Evolutionary conservation across 1,284 basidiomycete genomes (phyloP), one percentile per base, ranked within the genome.

Genomic region (Ustilago curta): DNA sequence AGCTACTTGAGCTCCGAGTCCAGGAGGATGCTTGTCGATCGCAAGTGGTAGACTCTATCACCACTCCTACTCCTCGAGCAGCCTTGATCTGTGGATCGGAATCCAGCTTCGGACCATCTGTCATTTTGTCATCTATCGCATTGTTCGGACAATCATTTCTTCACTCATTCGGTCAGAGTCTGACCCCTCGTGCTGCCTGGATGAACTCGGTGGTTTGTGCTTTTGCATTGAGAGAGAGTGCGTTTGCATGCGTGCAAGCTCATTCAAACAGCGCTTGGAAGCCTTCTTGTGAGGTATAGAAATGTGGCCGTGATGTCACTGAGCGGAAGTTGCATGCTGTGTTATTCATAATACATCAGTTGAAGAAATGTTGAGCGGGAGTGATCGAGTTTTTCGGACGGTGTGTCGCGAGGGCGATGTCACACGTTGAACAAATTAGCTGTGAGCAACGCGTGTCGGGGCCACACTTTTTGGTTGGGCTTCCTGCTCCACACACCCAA

Each of bases 1-100:
- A 70, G 63, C 63, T 75, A 75, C 59, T 51, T 70, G 54, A 67
- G 72, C 59, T 51, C 59, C 39, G 72, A 75, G 43, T 74, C 71
- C 21, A 45, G 71, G 32, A 59, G 66, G 45, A 69, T 74, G 66
- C 66, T 74, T 14, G 71, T 69, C n/a, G 66, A 74, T 40, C 71
- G 71, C 44, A 74, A 74, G 71, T 70, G 63, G 63, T 75, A 59
- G 60, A 50, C 49, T 16, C 9, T 37, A 40, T 21, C 42, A 9
- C 9, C 31, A 9, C 11, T 9, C n/a, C n/a, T 14, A n/a, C 12
- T 37, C 25, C 11, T 27, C 31, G n/a, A 35, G 31, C 9, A 12
- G n/a, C 25, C 19, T 39, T 32, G 7, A 18, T 12, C 9, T 23
- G 1, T 45, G 14, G 9, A 32, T 19, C 35, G 56, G 35, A 39